Base-by-base conservation (phyloP, 2,329 filamentous ascomycete species). In the Capronia epimyces region DNA sequence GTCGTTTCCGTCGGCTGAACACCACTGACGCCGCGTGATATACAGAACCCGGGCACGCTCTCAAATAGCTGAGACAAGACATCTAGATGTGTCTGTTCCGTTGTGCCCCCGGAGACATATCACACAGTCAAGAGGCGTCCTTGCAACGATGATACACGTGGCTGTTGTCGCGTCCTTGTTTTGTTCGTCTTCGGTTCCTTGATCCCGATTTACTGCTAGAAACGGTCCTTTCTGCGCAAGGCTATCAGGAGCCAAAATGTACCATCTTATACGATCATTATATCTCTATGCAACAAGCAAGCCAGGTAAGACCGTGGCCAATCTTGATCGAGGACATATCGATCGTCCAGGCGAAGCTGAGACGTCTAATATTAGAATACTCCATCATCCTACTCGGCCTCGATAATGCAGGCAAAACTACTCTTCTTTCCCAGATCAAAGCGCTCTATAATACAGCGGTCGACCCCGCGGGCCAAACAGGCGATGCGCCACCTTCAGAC, bases 321-420 rank as follows among this genome's bases (percentile, higher is more conserved):
- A 6, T 9, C 29, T 7, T 3, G 7, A n/a, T 7, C 29, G 29
- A 6, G 24, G 24, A 10, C 9, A 13, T 16, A 21, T 27, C 10
- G 13, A 32, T n/a, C 13, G 9, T 22, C 6, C 36, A 13, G 20
- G 12, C 16, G n/a, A 24, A 21, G 34, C 46, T 53, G 16, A 40
- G 27, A 6, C 18, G 39, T 16, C 15, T 10, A n/a, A n/a, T n/a
- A n/a, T 36, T 65, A 93, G 91, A 97, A 75, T 97, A 96, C 77
- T 96, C 91, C 18, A 88, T 96, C 65, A 88, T 97, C 66, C 85
- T 97, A 61, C 87, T 97, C 63, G 93, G 93, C 57, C 87, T 97
- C 66, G 93, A 97, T 76, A 97, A 97, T 68, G 93, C 93, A 55
- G 93, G 93, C 70, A 97, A 97, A 77, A 97, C 93, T 34, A 97